A percentile compares a stretch with the other conserved stretches of the same genome.
Evolutionary conservation across 768 basidiomycete species (phyloP).

Genomic region (Mrakia frigida): DNA sequence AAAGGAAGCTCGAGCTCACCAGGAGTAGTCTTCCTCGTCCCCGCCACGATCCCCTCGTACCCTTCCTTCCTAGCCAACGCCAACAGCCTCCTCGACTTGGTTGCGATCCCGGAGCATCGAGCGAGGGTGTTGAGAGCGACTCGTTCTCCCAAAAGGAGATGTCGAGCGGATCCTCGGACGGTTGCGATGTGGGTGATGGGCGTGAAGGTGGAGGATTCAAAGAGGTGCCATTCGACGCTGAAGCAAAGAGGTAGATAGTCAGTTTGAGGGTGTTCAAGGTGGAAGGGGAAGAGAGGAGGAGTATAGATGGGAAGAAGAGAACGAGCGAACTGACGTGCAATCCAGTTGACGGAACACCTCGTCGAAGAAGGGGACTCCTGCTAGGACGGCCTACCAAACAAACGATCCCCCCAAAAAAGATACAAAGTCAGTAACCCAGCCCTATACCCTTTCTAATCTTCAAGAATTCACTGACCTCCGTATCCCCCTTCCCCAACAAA

Average conservation of each 20-base stretch:
- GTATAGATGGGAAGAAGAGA: background rate
- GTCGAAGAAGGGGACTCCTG: constrained; percentile 91
- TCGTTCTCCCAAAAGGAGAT: constrained; percentile 83
- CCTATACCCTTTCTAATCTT: too few species aligned
- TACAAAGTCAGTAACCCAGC: background rate
- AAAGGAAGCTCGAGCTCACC: too few species aligned
- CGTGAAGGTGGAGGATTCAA: constrained; percentile 75
- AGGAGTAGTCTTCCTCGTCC: constrained; percentile 95
- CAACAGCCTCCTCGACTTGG: constrained; percentile 74
- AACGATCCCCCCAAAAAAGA: background rate
- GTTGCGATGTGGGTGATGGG: constrained; percentile 74
- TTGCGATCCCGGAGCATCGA: constrained; percentile 93
- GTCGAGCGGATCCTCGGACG: constrained; percentile 79
- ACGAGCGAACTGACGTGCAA: constrained; percentile 63
- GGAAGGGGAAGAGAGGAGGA: too few species aligned
- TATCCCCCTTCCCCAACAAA: constrained; percentile 75
- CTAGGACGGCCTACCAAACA: constrained; percentile 64
- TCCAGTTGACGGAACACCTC: constrained; percentile 84
- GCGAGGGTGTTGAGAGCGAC: constrained; percentile 89
- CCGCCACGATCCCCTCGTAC: constrained; percentile 82
- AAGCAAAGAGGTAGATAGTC: background rate
- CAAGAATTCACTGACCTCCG: constrained; percentile 46
- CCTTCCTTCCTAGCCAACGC: constrained; percentile 71
- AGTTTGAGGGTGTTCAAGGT: background rate
- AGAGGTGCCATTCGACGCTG: constrained; percentile 90